Percentiles rank a stretch among this genome's conserved stretches.
Evolutionary conservation across 768 basidiomycete genomes (phyloP).

Genomic region (Flagelloscypha sp.): DNA sequence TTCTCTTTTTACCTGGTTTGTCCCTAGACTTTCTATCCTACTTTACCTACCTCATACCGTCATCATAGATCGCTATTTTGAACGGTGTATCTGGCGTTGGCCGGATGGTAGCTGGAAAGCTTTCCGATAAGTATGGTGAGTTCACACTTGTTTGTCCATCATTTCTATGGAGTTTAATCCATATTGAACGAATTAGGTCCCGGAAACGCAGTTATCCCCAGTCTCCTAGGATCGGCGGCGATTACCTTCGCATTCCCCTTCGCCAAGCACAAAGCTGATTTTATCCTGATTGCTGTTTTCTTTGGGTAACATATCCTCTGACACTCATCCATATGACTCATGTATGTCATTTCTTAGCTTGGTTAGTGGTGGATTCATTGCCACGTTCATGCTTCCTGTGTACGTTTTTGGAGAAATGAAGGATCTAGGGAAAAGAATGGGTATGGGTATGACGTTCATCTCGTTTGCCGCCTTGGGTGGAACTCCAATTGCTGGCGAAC

Average conservation of each 20-base stretch:
- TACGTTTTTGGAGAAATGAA: slow-evolving; percentile 50
- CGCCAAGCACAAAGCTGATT: slow-evolving; percentile 27
- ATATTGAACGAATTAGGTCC: slow-evolving; percentile 29
- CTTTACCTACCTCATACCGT: slow-evolving; percentile 41
- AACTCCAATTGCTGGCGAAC: slow-evolving; percentile 69
- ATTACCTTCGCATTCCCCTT: slow-evolving; percentile 59
- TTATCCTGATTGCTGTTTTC: slow-evolving; percentile 42
- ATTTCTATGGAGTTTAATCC: slow-evolving; percentile 1
- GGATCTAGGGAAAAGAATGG: slow-evolving; percentile 58
- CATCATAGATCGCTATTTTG: slow-evolving; percentile 38
- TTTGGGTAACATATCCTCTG: no score
- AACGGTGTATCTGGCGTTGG: slow-evolving; percentile 54
- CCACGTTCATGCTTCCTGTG: slow-evolving; percentile 47
- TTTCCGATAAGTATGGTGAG: slow-evolving; percentile 45
- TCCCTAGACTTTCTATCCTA: slow-evolving; percentile 49
- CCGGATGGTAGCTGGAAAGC: slow-evolving; percentile 38
- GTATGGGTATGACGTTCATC: slow-evolving; percentile 54
- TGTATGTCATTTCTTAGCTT: no score
- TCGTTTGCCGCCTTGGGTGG: slow-evolving; percentile 59
- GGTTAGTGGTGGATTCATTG: slow-evolving; percentile 59
- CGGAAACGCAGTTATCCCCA: slow-evolving; percentile 50
- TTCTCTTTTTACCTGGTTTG: slow-evolving; percentile 54
- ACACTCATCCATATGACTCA: no score
- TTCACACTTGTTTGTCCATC: background rate
- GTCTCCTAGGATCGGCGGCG: slow-evolving; percentile 37